A percentile compares a stretch with the other conserved stretches of the same genome.
These are phyloP conservation scores for Metschnikowia lachancei DNA, from an alignment of 805 yeast genomes.

Conservation along the genomic window DNA sequence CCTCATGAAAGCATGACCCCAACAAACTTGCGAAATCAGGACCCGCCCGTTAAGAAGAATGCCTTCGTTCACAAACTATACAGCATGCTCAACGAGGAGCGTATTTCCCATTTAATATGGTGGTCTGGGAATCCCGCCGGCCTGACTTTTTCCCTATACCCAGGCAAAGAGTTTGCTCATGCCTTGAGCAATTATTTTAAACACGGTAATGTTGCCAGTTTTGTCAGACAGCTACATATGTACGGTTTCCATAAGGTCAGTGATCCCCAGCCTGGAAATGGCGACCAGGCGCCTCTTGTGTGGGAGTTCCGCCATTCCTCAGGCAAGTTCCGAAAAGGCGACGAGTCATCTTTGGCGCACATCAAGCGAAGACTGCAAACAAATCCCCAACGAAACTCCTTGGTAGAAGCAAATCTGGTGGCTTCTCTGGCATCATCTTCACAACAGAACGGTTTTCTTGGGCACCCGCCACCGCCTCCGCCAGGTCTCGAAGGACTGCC, in stretches of 20 bases:
- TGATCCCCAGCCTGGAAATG: conserved; percentile 31
- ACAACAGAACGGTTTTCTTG: not conserved
- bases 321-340: conserved; percentile 50
- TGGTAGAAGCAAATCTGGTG: conserved; percentile 4
- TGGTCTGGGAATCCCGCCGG: conserved; percentile 45
- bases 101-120: conserved; percentile 39
- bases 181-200: conserved; percentile 76
- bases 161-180: conserved; percentile 60
- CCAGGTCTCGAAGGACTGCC: not conserved
- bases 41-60: conserved; percentile 43
- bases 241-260: conserved; percentile 88
- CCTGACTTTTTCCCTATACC: conserved; percentile 61
- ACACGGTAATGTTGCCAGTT: conserved; percentile 90
- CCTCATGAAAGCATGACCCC: conserved; percentile 2
- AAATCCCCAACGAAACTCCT: conserved; percentile 23
- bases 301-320: conserved; percentile 58
- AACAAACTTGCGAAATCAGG: conserved; percentile 7
- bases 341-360: conserved; percentile 42
- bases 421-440: not conserved
- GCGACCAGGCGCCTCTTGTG: conserved; percentile 32
- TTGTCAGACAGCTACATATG: conserved; percentile 94
- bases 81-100: conserved; percentile 38
- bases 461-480: not conserved
- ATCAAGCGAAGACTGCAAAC: conserved; percentile 50
- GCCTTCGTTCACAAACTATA: conserved; percentile 56